phyloP scores from a whole-genome alignment of 208 protist genomes.

The Trypanosoma platydactyli region DNA sequence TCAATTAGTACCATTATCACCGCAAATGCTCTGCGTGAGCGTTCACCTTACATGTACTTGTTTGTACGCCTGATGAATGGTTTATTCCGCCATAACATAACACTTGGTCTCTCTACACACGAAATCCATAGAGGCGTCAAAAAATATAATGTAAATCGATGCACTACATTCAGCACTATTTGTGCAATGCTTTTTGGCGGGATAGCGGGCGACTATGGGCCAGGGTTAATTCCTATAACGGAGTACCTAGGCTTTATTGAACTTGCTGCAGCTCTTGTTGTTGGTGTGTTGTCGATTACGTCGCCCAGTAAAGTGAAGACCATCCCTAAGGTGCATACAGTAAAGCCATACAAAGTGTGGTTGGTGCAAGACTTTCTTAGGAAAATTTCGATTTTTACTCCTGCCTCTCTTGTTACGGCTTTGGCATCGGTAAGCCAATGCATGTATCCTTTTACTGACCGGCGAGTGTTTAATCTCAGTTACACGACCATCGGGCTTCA shows the following conservation, averaged over 20 bases:
- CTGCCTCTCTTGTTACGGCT: slow-evolving; percentile 10
- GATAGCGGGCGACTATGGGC: slow-evolving; percentile 13
- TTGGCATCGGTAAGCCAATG: slow-evolving; percentile 42
- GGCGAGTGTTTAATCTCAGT: slow-evolving; percentile 27
- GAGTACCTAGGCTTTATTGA: slow-evolving; percentile 18
- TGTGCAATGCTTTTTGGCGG: slow-evolving; percentile 25
- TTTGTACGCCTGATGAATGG: slow-evolving; percentile 54
- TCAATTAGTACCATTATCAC: slow-evolving; percentile 29
- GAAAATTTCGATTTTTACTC: slow-evolving; percentile 8
- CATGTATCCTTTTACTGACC: slow-evolving; percentile 47
- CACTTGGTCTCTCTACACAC: slow-evolving; percentile 10
- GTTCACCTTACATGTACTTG: slow-evolving; percentile 51
- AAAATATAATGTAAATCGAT: background rate
- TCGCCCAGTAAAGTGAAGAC: slow-evolving; percentile 11
- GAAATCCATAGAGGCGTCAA: slow-evolving; percentile 7
- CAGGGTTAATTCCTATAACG: background rate
- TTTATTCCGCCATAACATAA: slow-evolving; percentile 46
- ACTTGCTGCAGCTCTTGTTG: slow-evolving; percentile 3
- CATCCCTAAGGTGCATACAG: slow-evolving; percentile 1
- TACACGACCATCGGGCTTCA: slow-evolving; percentile 45
- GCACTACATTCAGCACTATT: slow-evolving; percentile 1
- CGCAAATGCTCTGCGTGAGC: slow-evolving; percentile 32
- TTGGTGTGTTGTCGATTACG: slow-evolving; percentile 14
- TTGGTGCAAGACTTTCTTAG: slow-evolving; percentile 2
- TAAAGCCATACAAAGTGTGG: slow-evolving; percentile 22